phyloP scores from a whole-genome alignment of 169 alveolate genomes.

The Eimeria falciformis region DNA sequence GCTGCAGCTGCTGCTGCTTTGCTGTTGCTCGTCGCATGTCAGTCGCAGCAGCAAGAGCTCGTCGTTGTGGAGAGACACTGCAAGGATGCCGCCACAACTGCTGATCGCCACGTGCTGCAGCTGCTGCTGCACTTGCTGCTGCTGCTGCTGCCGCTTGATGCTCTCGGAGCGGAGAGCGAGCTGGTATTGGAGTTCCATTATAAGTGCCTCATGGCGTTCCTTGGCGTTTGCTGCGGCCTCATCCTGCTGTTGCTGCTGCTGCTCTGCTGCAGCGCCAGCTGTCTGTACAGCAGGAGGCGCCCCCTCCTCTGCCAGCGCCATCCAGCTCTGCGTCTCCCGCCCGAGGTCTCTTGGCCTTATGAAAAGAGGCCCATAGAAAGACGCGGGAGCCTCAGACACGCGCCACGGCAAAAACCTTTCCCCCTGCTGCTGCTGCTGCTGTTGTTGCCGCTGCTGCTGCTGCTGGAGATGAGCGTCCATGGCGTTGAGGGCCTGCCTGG shows the following conservation, averaged over 20 bases:
- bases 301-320: background rate
- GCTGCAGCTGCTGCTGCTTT: background rate
- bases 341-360: conserved; percentile 13
- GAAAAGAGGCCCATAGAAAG: conserved; percentile 38
- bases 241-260: conserved; percentile 19
- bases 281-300: background rate
- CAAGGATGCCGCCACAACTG: conserved; percentile 39
- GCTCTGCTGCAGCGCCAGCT: background rate
- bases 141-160: conserved; percentile 20
- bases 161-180: background rate
- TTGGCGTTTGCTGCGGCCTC: conserved; percentile 12
- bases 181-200: conserved; percentile 3
- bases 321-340: conserved; percentile 31
- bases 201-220: background rate
- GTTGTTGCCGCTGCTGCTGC: conserved; percentile 57
- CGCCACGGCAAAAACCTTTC: background rate
- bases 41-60: conserved; percentile 62
- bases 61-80: conserved; percentile 34
- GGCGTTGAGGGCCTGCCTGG: conserved; percentile 34
- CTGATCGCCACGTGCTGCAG: conserved; percentile 35
- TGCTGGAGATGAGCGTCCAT: conserved; percentile 46
- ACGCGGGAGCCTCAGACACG: background rate
- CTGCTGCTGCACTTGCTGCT: background rate
- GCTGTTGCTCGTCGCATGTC: background rate
- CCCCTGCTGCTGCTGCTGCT: conserved; percentile 2